Evolutionary conservation across 805 yeast species (phyloP).

Genomic region (Ogataea methylovora): DNA sequence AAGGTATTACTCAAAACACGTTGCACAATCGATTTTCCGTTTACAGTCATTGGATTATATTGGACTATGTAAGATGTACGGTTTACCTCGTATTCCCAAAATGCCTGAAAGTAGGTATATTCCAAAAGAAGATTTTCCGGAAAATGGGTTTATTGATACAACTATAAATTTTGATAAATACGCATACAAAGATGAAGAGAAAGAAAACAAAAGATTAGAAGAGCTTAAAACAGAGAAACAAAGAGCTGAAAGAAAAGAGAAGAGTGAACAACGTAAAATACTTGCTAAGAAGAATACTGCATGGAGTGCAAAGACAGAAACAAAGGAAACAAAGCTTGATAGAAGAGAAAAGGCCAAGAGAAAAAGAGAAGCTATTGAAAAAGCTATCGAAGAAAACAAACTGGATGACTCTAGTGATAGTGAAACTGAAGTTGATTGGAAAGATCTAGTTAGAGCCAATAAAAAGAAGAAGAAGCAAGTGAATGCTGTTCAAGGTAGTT

Average conservation of each 20-base stretch:
- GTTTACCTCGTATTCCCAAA: conserved; percentile 75
- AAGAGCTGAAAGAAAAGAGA: conserved; percentile 27
- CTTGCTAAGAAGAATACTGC: conserved; percentile 50
- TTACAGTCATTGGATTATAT: conserved; percentile 61
- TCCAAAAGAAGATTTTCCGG: conserved; percentile 43
- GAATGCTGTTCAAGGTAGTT: conserved; percentile 44
- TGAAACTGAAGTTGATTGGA: conserved; percentile 74
- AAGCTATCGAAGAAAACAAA: conserved; percentile 35
- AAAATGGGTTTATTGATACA: conserved; percentile 65
- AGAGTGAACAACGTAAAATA: conserved; percentile 36
- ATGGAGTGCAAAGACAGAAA: conserved; percentile 70
- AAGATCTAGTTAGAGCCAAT: conserved; percentile 60
- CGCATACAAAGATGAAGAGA: conserved; percentile 53
- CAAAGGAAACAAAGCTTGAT: conserved; percentile 51
- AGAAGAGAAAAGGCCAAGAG: conserved; percentile 65
- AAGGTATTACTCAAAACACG: conserved; percentile 79
- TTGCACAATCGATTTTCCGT: conserved; percentile 83
- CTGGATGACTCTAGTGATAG: conserved; percentile 30
- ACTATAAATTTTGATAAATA: conserved; percentile 62
- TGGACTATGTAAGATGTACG: conserved; percentile 68
- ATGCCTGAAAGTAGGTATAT: conserved; percentile 82
- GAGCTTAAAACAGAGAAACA: conserved; percentile 43
- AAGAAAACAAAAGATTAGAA: conserved; percentile 55
- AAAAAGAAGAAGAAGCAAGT: conserved; percentile 45
- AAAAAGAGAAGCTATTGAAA: conserved; percentile 61